These are phyloP conservation scores for Carex littledalei DNA, from an alignment of 176 grass and related monocot genomes.

Conservation along the genomic window DNA sequence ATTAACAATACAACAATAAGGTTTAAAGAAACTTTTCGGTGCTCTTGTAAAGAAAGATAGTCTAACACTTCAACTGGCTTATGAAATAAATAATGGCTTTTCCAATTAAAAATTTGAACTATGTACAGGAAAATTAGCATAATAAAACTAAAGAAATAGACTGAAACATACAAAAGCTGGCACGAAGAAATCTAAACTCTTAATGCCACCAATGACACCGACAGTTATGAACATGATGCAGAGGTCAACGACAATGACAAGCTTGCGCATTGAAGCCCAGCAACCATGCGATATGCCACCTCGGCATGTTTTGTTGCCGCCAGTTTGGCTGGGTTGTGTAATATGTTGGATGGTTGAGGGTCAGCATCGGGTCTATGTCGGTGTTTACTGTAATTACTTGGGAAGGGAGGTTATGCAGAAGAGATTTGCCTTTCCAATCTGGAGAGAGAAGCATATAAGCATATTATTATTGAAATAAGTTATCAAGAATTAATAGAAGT, in stretches of 20 bases:
- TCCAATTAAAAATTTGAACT: neutral
- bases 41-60: neutral
- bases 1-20: neutral
- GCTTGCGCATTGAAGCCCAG: slow-evolving; percentile 70
- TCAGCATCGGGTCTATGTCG: slow-evolving; percentile 32
- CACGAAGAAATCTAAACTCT: neutral
- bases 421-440: slow-evolving; percentile 70
- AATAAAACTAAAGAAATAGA: too few relatives aligned
- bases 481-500: neutral
- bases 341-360: neutral
- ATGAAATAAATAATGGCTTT: neutral
- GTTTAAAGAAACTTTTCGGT: neutral
- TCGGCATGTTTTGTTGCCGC: slow-evolving; percentile 54
- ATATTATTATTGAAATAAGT: neutral
- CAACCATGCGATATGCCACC: slow-evolving; percentile 53
- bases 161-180: too few relatives aligned
- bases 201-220: slow-evolving; percentile 83
- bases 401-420: neutral
- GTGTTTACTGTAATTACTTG: slow-evolving; percentile 61
- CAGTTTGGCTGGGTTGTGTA: slow-evolving; percentile 26
- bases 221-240: slow-evolving; percentile 90
- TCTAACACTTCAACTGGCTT: neutral
- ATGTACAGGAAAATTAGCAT: slow-evolving; percentile 27
- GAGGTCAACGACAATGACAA: slow-evolving; percentile 58
- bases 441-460: slow-evolving; percentile 19